Evolutionary conservation across 2,329 filamentous ascomycete genomes (phyloP), one percentile per base, ranked within the genome.

Genomic region (Aspergillus proliferans): DNA sequence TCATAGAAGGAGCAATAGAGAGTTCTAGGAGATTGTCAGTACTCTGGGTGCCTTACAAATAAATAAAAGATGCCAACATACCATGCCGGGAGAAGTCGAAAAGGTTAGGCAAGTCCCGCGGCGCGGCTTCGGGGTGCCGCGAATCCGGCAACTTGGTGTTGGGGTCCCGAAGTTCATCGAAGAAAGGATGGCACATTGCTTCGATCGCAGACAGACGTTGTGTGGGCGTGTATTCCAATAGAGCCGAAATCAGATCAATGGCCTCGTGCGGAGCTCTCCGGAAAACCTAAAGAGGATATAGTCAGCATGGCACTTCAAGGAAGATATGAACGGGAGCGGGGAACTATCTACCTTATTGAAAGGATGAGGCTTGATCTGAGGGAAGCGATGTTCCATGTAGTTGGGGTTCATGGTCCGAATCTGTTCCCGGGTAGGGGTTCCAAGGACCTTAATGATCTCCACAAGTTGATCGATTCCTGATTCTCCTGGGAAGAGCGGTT

Each of bases 311-410:
- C 47, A 45, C 42, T 46, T 40, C 19, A 34, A 28, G 33, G n/a
- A 14, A 8, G 1, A 7, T 14, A 40, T 12, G 10, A 22, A 12
- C 6, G 6, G 26, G 44, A 26, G 15, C 14, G 34, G 15, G 34
- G 15, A 36, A 36, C 3, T 40, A 42, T 41, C 50, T 69, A 84
- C 82, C 82, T 97, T 97, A 76, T 87, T 94, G 79, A 98, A 98
- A 24, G 93, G 93, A 67, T 98, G 93, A 50, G 93, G 93, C 78
- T 98, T 98, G 77, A 98, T 98, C 73, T 98, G 93, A 43, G 93
- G 93, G 74, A 98, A 98, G 77, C 97, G 97, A 77, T 98, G 93
- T 76, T 98, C 93, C 93, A 98, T 98, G 74, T 98, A 98, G 74
- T 98, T 98, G 51, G 93, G 93, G 73, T 98, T 98, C 93, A 98